phyloP scores from a whole-genome alignment of 257 asterid species.

The Buddleja alternifolia region DNA sequence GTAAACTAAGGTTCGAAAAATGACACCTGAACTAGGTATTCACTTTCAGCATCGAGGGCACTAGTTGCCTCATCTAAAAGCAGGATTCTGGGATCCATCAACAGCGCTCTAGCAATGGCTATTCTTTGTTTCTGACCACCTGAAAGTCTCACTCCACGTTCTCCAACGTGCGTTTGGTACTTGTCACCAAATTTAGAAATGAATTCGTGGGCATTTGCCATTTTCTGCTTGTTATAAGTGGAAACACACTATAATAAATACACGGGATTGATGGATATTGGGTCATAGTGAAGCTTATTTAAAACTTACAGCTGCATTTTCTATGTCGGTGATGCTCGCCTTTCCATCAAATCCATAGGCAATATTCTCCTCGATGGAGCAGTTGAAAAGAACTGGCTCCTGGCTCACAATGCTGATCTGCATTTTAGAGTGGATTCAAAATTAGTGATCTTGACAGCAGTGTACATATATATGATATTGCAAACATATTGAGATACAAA shows the following conservation, averaged over 20 bases:
- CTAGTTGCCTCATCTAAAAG: slow-evolving; percentile 89
- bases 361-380: slow-evolving; percentile 83
- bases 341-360: slow-evolving; percentile 79
- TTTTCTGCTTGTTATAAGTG: slow-evolving; percentile 53
- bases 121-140: slow-evolving; percentile 94
- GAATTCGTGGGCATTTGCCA: slow-evolving; percentile 89
- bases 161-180: slow-evolving; percentile 73
- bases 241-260: slow-evolving; percentile 11
- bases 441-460: slow-evolving; percentile 4
- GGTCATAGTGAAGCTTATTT: not conserved
- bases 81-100: slow-evolving; percentile 76
- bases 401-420: slow-evolving; percentile 93
- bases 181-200: slow-evolving; percentile 64
- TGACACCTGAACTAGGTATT: slow-evolving; percentile 74
- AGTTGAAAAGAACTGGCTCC: slow-evolving; percentile 85
- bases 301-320: slow-evolving; percentile 77
- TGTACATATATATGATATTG: not conserved
- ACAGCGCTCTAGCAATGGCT: slow-evolving; percentile 84
- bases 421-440: slow-evolving; percentile 21
- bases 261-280: not conserved
- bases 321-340: slow-evolving; percentile 66
- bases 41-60: slow-evolving; percentile 88
- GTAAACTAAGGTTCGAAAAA: not conserved
- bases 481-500: not conserved
- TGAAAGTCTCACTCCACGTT: slow-evolving; percentile 81